These are phyloP conservation scores for Didymella sp. DNA, from an alignment of 2,329 filamentous ascomycete genomes.

Conservation along the genomic window DNA sequence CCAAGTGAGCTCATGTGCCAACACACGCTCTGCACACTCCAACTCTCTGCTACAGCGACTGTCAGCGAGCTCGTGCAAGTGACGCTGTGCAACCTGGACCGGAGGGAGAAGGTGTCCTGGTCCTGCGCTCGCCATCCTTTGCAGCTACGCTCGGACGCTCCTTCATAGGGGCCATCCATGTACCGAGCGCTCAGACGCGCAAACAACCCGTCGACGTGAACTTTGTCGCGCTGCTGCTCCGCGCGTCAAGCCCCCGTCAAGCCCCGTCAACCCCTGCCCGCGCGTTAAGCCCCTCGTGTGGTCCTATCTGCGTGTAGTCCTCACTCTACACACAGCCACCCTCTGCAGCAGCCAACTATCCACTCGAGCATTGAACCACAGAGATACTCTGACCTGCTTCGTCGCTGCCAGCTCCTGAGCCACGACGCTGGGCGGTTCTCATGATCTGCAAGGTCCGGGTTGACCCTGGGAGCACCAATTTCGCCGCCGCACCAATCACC, in stretches of 20 bases:
- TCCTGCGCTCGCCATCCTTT: neutral
- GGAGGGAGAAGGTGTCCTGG: neutral
- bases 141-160: neutral
- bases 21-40: neutral
- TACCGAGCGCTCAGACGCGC: neutral
- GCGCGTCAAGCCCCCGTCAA: no score
- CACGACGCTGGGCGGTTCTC: no score
- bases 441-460: conserved; percentile 6
- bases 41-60: no score
- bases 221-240: neutral
- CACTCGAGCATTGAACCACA: no score
- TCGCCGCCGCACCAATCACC: neutral
- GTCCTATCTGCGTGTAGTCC: no score
- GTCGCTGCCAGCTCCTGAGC: no score
- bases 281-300: no score
- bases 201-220: neutral
- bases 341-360: no score
- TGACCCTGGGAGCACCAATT: conserved; percentile 4
- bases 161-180: neutral
- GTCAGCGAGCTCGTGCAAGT: neutral
- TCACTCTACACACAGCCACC: no score
- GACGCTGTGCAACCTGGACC: neutral
- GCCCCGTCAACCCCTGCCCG: no score
- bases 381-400: no score
- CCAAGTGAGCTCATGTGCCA: neutral